Evolutionary conservation across 2,329 filamentous ascomycete genomes (phyloP), one percentile per base, ranked within the genome.

Genomic region (Calonectria pseudoturangicola): DNA sequence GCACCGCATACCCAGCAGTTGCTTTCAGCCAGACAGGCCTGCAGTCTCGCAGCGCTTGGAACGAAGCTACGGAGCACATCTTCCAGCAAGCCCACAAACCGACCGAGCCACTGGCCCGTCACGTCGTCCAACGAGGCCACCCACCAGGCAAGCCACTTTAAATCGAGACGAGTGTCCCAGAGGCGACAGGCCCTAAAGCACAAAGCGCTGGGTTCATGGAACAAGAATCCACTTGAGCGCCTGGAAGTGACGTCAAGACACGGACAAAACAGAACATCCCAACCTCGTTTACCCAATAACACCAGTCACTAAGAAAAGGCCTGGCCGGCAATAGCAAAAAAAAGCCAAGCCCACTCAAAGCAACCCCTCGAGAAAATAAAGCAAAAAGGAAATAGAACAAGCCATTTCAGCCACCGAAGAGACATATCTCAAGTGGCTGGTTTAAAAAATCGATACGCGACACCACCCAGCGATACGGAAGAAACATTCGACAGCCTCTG

Each of bases 171-270:
- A 45, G 64, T 47, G 48, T 36, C 48, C 43, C 43, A 50, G 16
- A 50, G 21, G 6, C 43, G 66, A 60, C 66, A 68, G 51, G 66
- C n/a, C 50, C n/a, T 18, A 16, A 33, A 30, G 30, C 45, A 68
- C 66, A 43, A 54, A 43, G 54, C 66, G 50, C 48, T 45, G 5
- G 39, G 66, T 41, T 62, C 54, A 45, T 60, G 54, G 66, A 50
- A 27, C 50, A 28, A 13, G 47, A 48, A 62, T 5, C 50, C 39
- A 47, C 41, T 36, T 36, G 25, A 48, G 15, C 43, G 39, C 12
- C 66, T 62, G 39, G 54, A 13, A 68, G 66, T 68, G 65, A 68
- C 66, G 41, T 62, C 51, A 60, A 45, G 51, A 68, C 54, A 62
- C 47, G n/a, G n/a, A 28, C 30, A 36, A 27, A 47, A 51, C 21